Conservation (phyloP, 2,329 filamentous ascomycete genomes). For the Calonectria pseudoreteaudii region DNA sequence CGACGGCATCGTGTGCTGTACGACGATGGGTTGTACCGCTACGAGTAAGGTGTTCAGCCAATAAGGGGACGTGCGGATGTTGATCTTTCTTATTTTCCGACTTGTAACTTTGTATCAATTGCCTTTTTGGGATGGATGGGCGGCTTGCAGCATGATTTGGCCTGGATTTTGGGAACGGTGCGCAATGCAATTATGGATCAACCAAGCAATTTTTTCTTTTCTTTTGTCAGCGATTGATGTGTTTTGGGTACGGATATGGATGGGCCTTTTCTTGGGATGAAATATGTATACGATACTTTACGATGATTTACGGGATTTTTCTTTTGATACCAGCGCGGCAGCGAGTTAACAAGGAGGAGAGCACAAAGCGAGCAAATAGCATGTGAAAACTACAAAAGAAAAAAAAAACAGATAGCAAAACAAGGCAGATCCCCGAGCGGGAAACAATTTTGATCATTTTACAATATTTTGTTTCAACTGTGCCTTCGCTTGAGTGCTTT, state of each 20-base stretch:
- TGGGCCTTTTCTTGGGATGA: not conserved
- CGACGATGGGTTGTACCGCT: slow-evolving; percentile 54
- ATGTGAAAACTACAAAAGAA: slow-evolving; percentile 9
- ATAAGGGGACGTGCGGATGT: slow-evolving; percentile 4
- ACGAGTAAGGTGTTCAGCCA: slow-evolving; percentile 48
- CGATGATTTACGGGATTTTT: not conserved
- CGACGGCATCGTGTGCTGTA: slow-evolving; percentile 51
- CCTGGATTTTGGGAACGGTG: slow-evolving; percentile 13
- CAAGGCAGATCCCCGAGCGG: not conserved
- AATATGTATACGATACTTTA: slow-evolving; percentile 20
- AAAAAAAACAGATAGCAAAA: slow-evolving; percentile 18
- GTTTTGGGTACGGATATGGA: not conserved
- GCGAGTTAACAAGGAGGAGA: slow-evolving; percentile 3
- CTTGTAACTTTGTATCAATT: slow-evolving; percentile 36
- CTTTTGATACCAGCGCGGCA: slow-evolving; percentile 17
- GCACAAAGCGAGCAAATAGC: slow-evolving; percentile 2
- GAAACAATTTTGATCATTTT: not conserved
- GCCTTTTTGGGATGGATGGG: slow-evolving; percentile 23
- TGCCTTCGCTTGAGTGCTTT: slow-evolving; percentile 6
- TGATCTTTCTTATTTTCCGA: slow-evolving; percentile 28
- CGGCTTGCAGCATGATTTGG: slow-evolving; percentile 15
- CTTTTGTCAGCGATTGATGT: slow-evolving; percentile 11
- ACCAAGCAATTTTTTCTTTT: slow-evolving; percentile 6
- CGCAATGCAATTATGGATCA: slow-evolving; percentile 13
- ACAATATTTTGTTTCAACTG: not conserved